Evolutionary conservation across 2,329 filamentous ascomycete species (phyloP), one percentile per base, ranked within the genome.

Genomic region (Ophiostoma sp.): DNA sequence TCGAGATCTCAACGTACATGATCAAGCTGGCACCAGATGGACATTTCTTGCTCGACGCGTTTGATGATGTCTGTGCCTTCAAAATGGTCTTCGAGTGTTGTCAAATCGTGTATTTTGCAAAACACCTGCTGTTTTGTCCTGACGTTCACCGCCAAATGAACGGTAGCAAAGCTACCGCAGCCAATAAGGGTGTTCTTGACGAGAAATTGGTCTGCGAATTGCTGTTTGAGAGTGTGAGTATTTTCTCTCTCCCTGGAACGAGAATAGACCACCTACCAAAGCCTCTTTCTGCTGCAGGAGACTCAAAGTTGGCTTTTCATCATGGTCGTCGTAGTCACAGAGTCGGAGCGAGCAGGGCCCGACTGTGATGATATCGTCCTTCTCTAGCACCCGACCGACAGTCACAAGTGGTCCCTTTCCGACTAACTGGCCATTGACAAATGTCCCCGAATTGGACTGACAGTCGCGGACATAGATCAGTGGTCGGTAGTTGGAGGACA

Each of bases 51-150:
- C 39, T 85, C 78, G 69, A 85, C 82, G 8, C 82, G 83, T 8
- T 80, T 79, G 9, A 82, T 77, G n/a, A 75, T 76, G 39, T 73
- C 73, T n/a, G 72, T 75, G 78, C 61, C 42, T 15, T 12, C 15
- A 48, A 48, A 69, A 0, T 48, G 64, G 9, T 71, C 78, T 71
- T 76, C 75, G 4, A 81, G 69, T 6, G 76, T 76, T 42, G 83
- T 82, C 1, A 91, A 77, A 71, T 87, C 83, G 70, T 92, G 82
- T 9, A 93, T 80, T 77, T 94, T 93, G 82, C 92, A 94, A 12
- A 90, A 91, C 25, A 93, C 76, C 77, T 93, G 92, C 72, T 84
- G 85, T 50, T 85, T 83, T 0, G 86, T 87, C 7, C 79, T 79
- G 31, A 82, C 79, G 19, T 92, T 85, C 2, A 85, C 78, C 5